Evolutionary conservation across 2,329 filamentous ascomycete species (phyloP), one percentile per base, ranked within the genome.

Genomic region (Microdochium bolleyi): DNA sequence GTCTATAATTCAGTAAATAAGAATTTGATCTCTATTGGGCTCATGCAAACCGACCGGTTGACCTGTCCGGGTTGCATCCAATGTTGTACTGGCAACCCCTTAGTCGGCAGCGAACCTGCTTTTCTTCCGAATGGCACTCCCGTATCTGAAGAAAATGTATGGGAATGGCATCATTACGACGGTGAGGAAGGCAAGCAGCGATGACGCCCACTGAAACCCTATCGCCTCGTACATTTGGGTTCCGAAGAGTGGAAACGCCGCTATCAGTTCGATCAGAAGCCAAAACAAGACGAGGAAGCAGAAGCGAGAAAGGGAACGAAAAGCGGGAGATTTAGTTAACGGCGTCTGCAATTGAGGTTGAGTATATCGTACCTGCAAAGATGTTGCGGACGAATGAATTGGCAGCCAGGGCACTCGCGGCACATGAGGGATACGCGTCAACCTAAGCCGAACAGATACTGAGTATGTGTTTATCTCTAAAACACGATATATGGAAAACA

Each of bases 331-430:
- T 48, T 32, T 61, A 48, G 64, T 59, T 54, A 14, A 34, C 37
- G n/a, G n/a, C n/a, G n/a, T n/a, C n/a, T n/a, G n/a, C n/a, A n/a
- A n/a, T 32, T 25, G 46, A 50, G n/a, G 50, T 24, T 51, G 55
- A 51, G 50, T 41, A 50, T 19, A 30, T 69, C 77, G 70, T 62
- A 80, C 78, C 77, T 55, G 87, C 91, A 73, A 95, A 94, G 21
- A 78, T 75, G 57, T 85, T 89, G 51, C 92, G 80, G 53, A 87
- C 80, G 65, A 94, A 89, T 49, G 85, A 87, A 62, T 95, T 94
- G 48, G 90, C 89, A 13, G 91, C 89, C 67, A 96, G 76, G 3
- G 90, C 89, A 53, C 79, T 84, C 49, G 88, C 88, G 24, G 87
- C 87, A 65, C 88, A 90, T 24, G 82, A 69, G 51, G 87, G 85